These are phyloP conservation scores for Sideroxylon spinosum DNA, from an alignment of 179 eudicot genomes.

Conservation along the genomic window DNA sequence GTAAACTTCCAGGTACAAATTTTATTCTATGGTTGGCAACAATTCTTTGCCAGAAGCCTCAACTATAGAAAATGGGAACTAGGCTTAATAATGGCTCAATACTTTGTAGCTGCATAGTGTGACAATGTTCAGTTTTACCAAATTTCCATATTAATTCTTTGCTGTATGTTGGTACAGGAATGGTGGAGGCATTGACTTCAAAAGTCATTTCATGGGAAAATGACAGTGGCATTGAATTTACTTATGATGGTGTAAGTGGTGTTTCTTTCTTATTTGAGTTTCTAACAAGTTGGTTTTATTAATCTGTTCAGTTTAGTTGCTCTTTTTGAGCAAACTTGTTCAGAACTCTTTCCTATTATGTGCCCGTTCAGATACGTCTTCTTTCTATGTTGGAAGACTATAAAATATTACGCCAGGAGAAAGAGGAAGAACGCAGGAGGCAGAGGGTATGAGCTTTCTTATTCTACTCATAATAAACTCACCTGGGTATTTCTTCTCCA, in stretches of 20 bases:
- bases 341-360: background rate
- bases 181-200: slow-evolving; percentile 74
- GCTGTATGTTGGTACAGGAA: slow-evolving; percentile 40
- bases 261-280: background rate
- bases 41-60: background rate
- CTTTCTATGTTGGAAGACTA: slow-evolving; percentile 86
- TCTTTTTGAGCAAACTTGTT: background rate
- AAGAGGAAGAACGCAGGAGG: slow-evolving; percentile 77
- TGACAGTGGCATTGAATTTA: slow-evolving; percentile 66
- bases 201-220: slow-evolving; percentile 72
- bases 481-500: background rate
- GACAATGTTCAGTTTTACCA: background rate
- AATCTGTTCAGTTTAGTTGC: background rate
- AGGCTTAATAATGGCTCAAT: background rate
- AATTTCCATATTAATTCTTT: slow-evolving; percentile 1
- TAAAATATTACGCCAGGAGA: slow-evolving; percentile 55
- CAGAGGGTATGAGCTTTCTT: slow-evolving; percentile 54
- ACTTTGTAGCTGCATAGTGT: background rate
- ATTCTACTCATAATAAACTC: background rate
- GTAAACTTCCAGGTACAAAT: slow-evolving; percentile 77
- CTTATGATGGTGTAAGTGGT: slow-evolving; percentile 85
- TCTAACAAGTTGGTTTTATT: background rate
- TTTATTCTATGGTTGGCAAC: background rate
- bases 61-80: background rate
- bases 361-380: slow-evolving; percentile 50